Evolutionary conservation across 768 basidiomycete species (phyloP).

Genomic region (Clathrus columnatus): DNA sequence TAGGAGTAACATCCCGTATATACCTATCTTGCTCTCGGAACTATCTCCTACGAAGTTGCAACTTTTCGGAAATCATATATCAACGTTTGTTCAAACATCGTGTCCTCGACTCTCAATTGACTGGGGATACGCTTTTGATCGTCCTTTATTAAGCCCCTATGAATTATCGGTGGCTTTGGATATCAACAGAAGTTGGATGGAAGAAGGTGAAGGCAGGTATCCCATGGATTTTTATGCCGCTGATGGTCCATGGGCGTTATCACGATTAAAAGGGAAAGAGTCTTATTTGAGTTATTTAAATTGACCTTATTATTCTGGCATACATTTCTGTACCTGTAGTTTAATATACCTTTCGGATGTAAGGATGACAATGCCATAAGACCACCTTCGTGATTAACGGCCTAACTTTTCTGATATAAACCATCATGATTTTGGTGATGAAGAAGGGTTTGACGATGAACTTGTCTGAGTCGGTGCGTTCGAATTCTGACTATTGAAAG

Average conservation of each 20-base stretch:
- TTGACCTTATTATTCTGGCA: not conserved
- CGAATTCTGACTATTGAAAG: slow-evolving; percentile 25
- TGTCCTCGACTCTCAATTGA: slow-evolving; percentile 96
- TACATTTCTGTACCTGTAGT: not conserved
- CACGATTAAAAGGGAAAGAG: slow-evolving; percentile 41
- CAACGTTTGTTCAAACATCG: slow-evolving; percentile 91
- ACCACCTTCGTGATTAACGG: too few species aligned
- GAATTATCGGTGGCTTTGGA: slow-evolving; percentile 86
- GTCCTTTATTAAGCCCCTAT: slow-evolving; percentile 86
- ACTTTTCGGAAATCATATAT: slow-evolving; percentile 71
- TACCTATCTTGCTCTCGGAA: slow-evolving; percentile 91
- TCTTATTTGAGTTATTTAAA: not conserved
- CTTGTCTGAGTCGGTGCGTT: slow-evolving; percentile 8
- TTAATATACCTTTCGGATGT: too few species aligned
- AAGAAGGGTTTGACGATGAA: slow-evolving; percentile 11
- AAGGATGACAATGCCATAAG: too few species aligned
- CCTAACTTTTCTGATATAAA: too few species aligned
- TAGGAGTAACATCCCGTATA: slow-evolving; percentile 53
- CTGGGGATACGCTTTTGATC: slow-evolving; percentile 95
- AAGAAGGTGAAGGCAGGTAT: slow-evolving; percentile 39
- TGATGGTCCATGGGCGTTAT: slow-evolving; percentile 66
- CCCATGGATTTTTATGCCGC: slow-evolving; percentile 96
- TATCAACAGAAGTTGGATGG: slow-evolving; percentile 56
- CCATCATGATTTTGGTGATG: not conserved
- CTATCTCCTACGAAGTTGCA: slow-evolving; percentile 91